Base-by-base conservation (phyloP, 257 asterid species). In the Perilla frutescens region DNA sequence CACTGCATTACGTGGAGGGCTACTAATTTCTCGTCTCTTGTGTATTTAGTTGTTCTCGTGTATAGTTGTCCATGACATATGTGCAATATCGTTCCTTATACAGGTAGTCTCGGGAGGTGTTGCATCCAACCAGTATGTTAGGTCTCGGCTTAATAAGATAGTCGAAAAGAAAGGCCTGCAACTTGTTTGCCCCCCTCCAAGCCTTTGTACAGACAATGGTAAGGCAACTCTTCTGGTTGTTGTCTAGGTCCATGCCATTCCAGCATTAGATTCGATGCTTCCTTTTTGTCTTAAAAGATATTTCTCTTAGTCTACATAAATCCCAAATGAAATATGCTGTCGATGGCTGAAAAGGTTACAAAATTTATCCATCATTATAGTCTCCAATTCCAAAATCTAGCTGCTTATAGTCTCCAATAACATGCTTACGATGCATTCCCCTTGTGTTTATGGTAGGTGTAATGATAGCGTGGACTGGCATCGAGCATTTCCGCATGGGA, bases 51-150 rank as follows among this genome's bases (percentile, higher is more conserved):
- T 20, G 26, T 20, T 20, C 26, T 20, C 26, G 26, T 20, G 26
- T 20, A 20, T 20, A 20, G 26, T 20, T 20, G 40, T 59, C 67
- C 68, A 43, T 72, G 61, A 70, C 66, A 58, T 29, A 48, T 13
- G 63, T 54, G 10, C 49, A 64, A 31, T 68, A 10, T 47, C 56
- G 47, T 64, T 15, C 71, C 77, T 77, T 76, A 63, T 69, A 49
- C 80, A 95, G 98, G 99, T 95, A n/a, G 98, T 86, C 39, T 88
- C 97, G 9, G 99, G 99, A 70, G 99, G 99, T 37, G 99, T 95
- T 80, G 99, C 99, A 36, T 92, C 96, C 12, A 95, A 92, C 77
- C 88, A 89, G 75, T 87, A 85, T 64, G 96, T 92, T 4, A 80
- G 97, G 84, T 76, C 83, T 82, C 91, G 84, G 29, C 99, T 92